Conservation (phyloP, 768 basidiomycete species). For the Suillus subaureus region DNA sequence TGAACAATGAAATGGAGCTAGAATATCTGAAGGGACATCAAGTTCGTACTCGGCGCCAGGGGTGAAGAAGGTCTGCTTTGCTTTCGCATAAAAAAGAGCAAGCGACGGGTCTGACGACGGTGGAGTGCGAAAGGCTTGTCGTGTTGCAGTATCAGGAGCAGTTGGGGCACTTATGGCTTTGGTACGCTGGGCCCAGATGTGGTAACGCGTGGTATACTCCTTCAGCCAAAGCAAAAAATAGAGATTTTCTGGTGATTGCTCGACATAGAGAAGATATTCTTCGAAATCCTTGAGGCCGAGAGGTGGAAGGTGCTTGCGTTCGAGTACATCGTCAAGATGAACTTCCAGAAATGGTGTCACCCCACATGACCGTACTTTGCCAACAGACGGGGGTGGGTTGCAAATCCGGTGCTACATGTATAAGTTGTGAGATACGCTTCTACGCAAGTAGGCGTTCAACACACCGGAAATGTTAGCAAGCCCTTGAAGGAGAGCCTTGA, state of each 20-base stretch:
- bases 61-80: slow-evolving; percentile 81
- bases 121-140: slow-evolving; percentile 33
- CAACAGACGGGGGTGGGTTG: slow-evolving; percentile 68
- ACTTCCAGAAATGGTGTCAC: slow-evolving; percentile 71
- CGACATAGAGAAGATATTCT: slow-evolving; percentile 83
- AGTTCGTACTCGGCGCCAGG: slow-evolving; percentile 74
- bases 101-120: slow-evolving; percentile 52
- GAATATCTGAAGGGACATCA: slow-evolving; percentile 64
- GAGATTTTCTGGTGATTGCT: slow-evolving; percentile 75
- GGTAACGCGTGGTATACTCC: slow-evolving; percentile 62
- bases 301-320: slow-evolving; percentile 78
- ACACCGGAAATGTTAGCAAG: slow-evolving; percentile 43
- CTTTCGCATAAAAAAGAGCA: slow-evolving; percentile 76
- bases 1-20: slow-evolving; percentile 57
- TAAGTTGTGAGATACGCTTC: not conserved
- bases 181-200: slow-evolving; percentile 40
- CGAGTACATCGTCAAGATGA: slow-evolving; percentile 72
- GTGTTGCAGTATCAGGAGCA: slow-evolving; percentile 20
- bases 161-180: slow-evolving; percentile 29
- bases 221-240: slow-evolving; percentile 84
- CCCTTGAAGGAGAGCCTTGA: slow-evolving; percentile 35
- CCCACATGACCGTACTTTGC: slow-evolving; percentile 67
- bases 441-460: slow-evolving; percentile 17
- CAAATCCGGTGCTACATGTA: slow-evolving; percentile 49
- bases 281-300: slow-evolving; percentile 77